These are phyloP conservation scores for Xylariaceae sp. DNA, from an alignment of 2,329 filamentous ascomycete genomes.

Conservation along the genomic window DNA sequence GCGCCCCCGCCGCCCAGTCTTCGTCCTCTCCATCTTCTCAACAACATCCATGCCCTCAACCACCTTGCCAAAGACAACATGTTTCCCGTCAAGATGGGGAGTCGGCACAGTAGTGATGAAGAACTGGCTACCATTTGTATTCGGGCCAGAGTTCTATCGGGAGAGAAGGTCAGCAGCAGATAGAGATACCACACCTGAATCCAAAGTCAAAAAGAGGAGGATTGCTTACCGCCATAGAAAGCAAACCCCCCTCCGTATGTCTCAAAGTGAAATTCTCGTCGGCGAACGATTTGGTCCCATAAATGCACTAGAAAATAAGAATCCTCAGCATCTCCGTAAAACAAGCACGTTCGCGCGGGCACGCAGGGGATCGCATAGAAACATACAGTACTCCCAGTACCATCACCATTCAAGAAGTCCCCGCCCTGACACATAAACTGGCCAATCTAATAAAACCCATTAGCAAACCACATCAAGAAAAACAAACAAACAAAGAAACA, in stretches of 20 bases:
- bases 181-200: not conserved
- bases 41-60: conserved; percentile 87
- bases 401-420: conserved; percentile 91
- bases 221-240: conserved; percentile 83
- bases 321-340: not conserved
- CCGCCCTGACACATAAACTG: conserved; percentile 98
- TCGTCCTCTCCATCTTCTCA: conserved; percentile 84
- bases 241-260: conserved; percentile 73
- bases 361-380: not conserved
- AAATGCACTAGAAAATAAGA: conserved; percentile 57
- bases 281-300: conserved; percentile 75
- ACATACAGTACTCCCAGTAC: conserved; percentile 67
- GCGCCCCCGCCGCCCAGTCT: conserved; percentile 67
- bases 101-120: conserved; percentile 91
- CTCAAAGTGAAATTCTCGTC: conserved; percentile 85
- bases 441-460: conserved; percentile 62
- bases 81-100: conserved; percentile 85
- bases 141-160: conserved; percentile 74
- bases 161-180: not conserved
- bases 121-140: conserved; percentile 94
- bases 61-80: conserved; percentile 92
- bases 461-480: not conserved
- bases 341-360: not conserved
- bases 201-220: not conserved
- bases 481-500: not conserved